These are phyloP conservation scores for Begonia loranthoides DNA, from an alignment of 306 rosid genomes.

Conservation along the genomic window DNA sequence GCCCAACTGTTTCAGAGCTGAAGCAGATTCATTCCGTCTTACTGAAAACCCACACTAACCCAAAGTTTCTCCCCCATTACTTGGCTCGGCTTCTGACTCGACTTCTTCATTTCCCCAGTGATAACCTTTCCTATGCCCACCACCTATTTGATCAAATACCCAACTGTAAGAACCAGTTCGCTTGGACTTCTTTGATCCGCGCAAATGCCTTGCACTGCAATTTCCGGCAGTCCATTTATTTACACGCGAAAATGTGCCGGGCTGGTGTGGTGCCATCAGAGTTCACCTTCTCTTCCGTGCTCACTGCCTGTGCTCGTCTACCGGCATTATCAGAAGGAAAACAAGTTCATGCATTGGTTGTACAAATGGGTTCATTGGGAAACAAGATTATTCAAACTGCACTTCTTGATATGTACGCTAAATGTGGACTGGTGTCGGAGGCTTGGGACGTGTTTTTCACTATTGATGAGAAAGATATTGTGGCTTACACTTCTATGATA, in stretches of 20 bases:
- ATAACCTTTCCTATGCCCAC: conserved; percentile 40
- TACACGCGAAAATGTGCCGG: conserved; percentile 46
- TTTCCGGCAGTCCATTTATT: conserved; percentile 24
- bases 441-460: conserved; percentile 42
- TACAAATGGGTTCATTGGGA: conserved; percentile 30
- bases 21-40: conserved; percentile 35
- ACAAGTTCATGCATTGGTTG: conserved; percentile 37
- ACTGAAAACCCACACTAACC: conserved; percentile 24
- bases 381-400: conserved; percentile 55
- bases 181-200: conserved; percentile 53
- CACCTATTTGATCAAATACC: conserved; percentile 48
- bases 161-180: conserved; percentile 19
- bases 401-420: conserved; percentile 51
- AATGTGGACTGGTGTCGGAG: conserved; percentile 35
- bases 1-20: conserved; percentile 25
- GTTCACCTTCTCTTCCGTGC: conserved; percentile 55
- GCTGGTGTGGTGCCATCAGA: conserved; percentile 32
- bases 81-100: conserved; percentile 22
- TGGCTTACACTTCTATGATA: conserved; percentile 68
- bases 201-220: conserved; percentile 19
- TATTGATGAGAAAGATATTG: conserved; percentile 45
- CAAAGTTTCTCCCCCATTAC: conserved; percentile 16
- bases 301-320: conserved; percentile 46
- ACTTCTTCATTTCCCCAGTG: conserved; percentile 7
- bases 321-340: conserved; percentile 30